Base-by-base conservation (phyloP, 805 yeast genomes). In the Kuraishia capsulata region DNA sequence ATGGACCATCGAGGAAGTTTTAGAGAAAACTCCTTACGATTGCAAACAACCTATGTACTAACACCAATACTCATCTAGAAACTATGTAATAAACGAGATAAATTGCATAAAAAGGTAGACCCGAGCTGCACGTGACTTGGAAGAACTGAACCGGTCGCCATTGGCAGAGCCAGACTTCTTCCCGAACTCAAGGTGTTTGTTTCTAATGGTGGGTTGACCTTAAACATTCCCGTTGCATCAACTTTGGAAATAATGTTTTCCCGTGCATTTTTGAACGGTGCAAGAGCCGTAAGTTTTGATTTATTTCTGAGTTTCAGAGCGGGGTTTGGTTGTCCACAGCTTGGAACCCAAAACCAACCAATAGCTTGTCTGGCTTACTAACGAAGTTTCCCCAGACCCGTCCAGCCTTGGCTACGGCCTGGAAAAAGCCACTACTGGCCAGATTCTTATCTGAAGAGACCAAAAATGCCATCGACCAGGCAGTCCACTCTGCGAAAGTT, bases 401-500 rank as follows among this genome's bases (percentile, higher is more conserved):
- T 16, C 34, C 13, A 31, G 13, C 20, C 6, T 23, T 8, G 26
- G 11, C 26, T 11, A 11, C 26, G 11, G 26, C 11, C 26, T 23
- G 26, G 26, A 11, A 8, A 8, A 23, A 23, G 11, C 26, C 26
- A 8, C 8, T 11, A 8, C 8, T 23, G 26, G 26, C 11, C 10
- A 23, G 26, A 52, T 73, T 69, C 39, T 53, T 92, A 43, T 81
- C 94, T 16, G 73, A 79, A 5, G 96, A 87, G 48, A 83, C 90
- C 44, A 76, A 73, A 47, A 67, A 72, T 19, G 97, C 97, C 35
- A 89, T 92, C 42, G 87, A 84, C 49, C 70, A 74, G 33, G 97
- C 97, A 1, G 82, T 92, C 20, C 66, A 63, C 4, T 80, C 95
- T 5, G 92, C 97, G 1, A 95, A 95, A 6, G 97, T 92, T 17